A percentile compares a stretch with the other conserved stretches of the same genome.
These are phyloP conservation scores for Dendrostoma leiphaemia DNA, from an alignment of 2,329 filamentous ascomycete species.

Conservation along the genomic window DNA sequence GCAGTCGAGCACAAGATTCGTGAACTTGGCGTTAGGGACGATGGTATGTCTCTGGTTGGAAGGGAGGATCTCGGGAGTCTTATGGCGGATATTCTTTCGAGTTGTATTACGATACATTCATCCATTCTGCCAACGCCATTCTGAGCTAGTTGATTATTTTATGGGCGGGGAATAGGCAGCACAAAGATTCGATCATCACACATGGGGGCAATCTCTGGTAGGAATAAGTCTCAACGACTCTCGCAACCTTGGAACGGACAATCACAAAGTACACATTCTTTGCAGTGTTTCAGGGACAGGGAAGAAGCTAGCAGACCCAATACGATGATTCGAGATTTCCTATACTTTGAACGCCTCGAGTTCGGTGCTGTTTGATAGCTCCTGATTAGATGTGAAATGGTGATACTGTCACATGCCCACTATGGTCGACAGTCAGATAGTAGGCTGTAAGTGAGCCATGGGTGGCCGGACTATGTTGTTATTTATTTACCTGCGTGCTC, in stretches of 20 bases:
- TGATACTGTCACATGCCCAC: too few relatives aligned
- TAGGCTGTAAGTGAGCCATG: too few relatives aligned
- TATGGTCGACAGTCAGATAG: too few relatives aligned
- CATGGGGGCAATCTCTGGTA: not conserved
- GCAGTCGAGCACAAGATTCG: not conserved
- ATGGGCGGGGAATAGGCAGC: not conserved
- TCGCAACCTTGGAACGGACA: not conserved
- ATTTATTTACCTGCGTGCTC: too few relatives aligned
- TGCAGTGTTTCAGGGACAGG: not conserved
- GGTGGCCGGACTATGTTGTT: too few relatives aligned
- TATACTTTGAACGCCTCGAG: too few relatives aligned
- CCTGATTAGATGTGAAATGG: not conserved
- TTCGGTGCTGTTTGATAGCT: too few relatives aligned
- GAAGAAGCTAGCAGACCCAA: not conserved
- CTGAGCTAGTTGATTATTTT: not conserved
- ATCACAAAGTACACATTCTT: not conserved
- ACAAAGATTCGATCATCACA: not conserved
- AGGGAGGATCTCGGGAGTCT: not conserved
- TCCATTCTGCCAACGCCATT: not conserved
- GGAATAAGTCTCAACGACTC: not conserved
- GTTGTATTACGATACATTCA: not conserved
- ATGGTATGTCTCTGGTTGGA: not conserved
- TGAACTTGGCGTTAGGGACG: not conserved
- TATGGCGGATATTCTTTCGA: not conserved
- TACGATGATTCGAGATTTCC: not conserved